Percentiles rank a stretch among this genome's conserved stretches.
Evolutionary conservation across 768 basidiomycete species (phyloP).

Genomic region (Mycena crocata): DNA sequence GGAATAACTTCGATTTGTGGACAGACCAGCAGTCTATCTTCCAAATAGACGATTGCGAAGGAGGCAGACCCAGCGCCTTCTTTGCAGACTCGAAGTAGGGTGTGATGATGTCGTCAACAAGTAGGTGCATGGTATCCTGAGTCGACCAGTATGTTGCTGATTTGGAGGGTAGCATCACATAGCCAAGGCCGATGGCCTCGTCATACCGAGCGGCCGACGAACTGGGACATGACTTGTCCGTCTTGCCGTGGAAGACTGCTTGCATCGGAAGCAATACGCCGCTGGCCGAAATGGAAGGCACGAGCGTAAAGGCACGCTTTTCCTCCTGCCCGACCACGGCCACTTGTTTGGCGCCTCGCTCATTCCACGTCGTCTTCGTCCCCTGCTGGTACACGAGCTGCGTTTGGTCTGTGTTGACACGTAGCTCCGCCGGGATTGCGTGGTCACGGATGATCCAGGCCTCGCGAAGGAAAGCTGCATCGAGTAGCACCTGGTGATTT

Average conservation of each 20-base stretch:
- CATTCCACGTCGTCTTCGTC: constrained; percentile 43
- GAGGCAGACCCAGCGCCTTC: constrained; percentile 26
- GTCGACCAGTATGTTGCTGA: constrained; percentile 42
- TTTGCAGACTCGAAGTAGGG: constrained; percentile 41
- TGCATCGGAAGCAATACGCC: constrained; percentile 53
- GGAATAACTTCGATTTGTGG: constrained; percentile 43
- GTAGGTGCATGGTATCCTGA: constrained; percentile 36
- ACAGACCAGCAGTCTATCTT: constrained; percentile 43
- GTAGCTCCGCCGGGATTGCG: constrained; percentile 39
- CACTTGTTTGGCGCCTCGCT: constrained; percentile 49
- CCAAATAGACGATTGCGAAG: constrained; percentile 26
- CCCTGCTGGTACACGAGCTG: constrained; percentile 43
- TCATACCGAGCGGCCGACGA: constrained; percentile 23
- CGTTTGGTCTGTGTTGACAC: constrained; percentile 53
- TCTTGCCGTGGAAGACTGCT: constrained; percentile 47
- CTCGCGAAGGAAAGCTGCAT: constrained; percentile 35
- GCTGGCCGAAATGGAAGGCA: constrained; percentile 43
- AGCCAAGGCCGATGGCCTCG: constrained; percentile 38
- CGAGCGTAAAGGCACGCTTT: constrained; percentile 55
- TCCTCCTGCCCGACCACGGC: constrained; percentile 48
- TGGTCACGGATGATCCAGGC: constrained; percentile 42
- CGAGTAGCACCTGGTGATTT: constrained; percentile 38
- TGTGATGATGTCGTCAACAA: constrained; percentile 39
- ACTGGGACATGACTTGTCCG: constrained; percentile 38
- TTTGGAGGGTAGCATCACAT: constrained; percentile 35